phyloP scores from a whole-genome alignment of 1,284 basidiomycete species.

The Cerioporus squamosus region DNA sequence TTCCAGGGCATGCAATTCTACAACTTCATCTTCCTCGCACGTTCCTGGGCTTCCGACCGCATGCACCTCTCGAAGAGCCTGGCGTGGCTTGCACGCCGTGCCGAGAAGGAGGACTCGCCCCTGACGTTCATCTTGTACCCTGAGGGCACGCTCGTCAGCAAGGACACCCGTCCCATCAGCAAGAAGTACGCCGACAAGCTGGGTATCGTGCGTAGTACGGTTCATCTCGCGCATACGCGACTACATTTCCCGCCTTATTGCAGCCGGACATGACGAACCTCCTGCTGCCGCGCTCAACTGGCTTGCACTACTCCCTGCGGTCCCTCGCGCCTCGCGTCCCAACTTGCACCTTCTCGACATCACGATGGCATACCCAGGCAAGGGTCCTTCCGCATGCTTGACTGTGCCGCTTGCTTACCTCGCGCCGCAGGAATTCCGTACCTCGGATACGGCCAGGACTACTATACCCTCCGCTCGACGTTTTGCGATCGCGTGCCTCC shows the following conservation, averaged over 20 bases:
- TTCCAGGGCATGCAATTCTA: conserved; percentile 88
- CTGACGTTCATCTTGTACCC: conserved; percentile 89
- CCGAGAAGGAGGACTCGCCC: conserved; percentile 68
- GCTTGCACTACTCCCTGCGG: conserved; percentile 84
- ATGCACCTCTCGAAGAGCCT: conserved; percentile 63
- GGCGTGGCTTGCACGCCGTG: conserved; percentile 59
- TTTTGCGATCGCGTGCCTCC: conserved; percentile 86
- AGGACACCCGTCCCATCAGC: conserved; percentile 82
- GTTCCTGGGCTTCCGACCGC: conserved; percentile 87
- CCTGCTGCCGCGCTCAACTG: conserved; percentile 90
- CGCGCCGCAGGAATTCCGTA: conserved; percentile 57
- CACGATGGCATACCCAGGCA: conserved; percentile 90
- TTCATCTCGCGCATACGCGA: background rate
- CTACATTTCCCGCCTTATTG: background rate
- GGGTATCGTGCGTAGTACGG: conserved; percentile 59
- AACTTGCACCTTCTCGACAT: conserved; percentile 85
- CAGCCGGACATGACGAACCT: conserved; percentile 82
- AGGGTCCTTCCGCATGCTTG: conserved; percentile 14
- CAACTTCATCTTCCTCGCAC: conserved; percentile 87
- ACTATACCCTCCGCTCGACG: conserved; percentile 88
- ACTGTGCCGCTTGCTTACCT: background rate
- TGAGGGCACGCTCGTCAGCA: conserved; percentile 89
- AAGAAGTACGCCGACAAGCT: conserved; percentile 84
- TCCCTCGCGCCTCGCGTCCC: conserved; percentile 81
- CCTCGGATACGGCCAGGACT: conserved; percentile 78